Conservation (phyloP, 1,284 basidiomycete genomes). For the Papiliotrema flavescens region DNA sequence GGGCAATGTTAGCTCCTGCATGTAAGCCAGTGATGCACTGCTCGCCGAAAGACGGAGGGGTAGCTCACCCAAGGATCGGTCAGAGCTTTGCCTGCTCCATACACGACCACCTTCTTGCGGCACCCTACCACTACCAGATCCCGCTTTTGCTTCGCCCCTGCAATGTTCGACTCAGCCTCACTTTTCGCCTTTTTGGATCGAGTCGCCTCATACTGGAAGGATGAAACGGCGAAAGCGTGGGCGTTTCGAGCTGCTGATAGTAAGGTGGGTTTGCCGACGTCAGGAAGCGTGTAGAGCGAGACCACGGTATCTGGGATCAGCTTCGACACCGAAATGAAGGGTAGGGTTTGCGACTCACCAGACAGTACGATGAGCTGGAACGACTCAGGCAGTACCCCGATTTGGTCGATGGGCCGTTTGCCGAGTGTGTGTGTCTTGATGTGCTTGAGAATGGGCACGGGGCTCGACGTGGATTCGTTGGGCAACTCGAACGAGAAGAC, state of each 20-base stretch:
- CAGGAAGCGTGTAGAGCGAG: conserved; percentile 56
- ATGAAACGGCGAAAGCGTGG: conserved; percentile 66
- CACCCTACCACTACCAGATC: conserved; percentile 73
- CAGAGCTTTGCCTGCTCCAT: conserved; percentile 24
- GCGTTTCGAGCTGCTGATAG: conserved; percentile 72
- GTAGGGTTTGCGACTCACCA: conserved; percentile 56
- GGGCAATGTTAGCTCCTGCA: conserved; percentile 70
- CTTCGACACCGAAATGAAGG: neutral
- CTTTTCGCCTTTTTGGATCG: conserved; percentile 8
- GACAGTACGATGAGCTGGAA: conserved; percentile 76
- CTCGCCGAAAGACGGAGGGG: too few relatives aligned
- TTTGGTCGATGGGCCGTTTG: conserved; percentile 73
- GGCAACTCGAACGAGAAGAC: conserved; percentile 23
- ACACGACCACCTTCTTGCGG: conserved; percentile 75
- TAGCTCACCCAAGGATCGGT: conserved; percentile 21
- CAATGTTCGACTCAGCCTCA: conserved; percentile 13
- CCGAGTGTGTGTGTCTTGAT: conserved; percentile 67
- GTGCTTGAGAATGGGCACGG: conserved; percentile 51
- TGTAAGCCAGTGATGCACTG: conserved; percentile 5
- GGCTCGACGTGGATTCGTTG: conserved; percentile 23
- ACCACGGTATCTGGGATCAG: conserved; percentile 41
- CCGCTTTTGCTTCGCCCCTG: conserved; percentile 51
- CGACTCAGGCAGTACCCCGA: conserved; percentile 76
- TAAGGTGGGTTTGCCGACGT: conserved; percentile 61
- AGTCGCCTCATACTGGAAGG: conserved; percentile 11